Base-by-base conservation (phyloP, 352 stramenopile species). In the Phytophthora kernoviae region DNA sequence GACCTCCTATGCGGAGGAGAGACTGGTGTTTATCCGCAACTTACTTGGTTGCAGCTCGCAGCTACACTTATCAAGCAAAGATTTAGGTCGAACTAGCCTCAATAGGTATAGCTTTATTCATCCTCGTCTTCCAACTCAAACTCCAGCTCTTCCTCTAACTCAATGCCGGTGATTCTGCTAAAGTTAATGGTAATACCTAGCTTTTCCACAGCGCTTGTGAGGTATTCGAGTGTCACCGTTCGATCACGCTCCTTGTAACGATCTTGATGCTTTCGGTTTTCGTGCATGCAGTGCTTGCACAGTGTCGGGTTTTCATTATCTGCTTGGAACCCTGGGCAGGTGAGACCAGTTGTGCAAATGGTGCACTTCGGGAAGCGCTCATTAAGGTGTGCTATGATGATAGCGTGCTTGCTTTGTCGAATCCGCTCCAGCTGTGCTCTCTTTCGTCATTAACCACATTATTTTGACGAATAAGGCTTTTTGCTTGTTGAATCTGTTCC, bases 241-340 rank as follows among this genome's bases (percentile, higher is more conserved):
- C 58, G 48, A 18, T 87, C 77, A 5, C 56, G 54, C 6, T 59
- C 49, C 11, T 74, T 72, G 49, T 81, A 75, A 14, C 70, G 65
- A 24, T 77, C 70, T 33, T 88, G 71, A 58, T 94, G 82, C 46
- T 91, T 88, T 1, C 74, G 75, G 10, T 70, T 75, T 40, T 89
- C 81, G 37, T 94, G 84, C 65, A 91, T 75, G 57, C 84, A 94
- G 51, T 94, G 81, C 18, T 72, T 82, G 63, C 84, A 94, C 51
- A 91, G 69, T 10, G 68, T 76, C 0, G 84, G 84, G 27, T 94
- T 91, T 52, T 90, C 72, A 0, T 20, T 56, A 32, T 94, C 81
- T 6, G 70, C 68, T 44, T 94, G 84, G 50, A 91, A 94, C 1
- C 84, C 84, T 15, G 83, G 80, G 56, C 84, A 94, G n/a, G 81